Conservation (phyloP, 2,329 filamentous ascomycete genomes). For the Stenocarpella maydis region DNA sequence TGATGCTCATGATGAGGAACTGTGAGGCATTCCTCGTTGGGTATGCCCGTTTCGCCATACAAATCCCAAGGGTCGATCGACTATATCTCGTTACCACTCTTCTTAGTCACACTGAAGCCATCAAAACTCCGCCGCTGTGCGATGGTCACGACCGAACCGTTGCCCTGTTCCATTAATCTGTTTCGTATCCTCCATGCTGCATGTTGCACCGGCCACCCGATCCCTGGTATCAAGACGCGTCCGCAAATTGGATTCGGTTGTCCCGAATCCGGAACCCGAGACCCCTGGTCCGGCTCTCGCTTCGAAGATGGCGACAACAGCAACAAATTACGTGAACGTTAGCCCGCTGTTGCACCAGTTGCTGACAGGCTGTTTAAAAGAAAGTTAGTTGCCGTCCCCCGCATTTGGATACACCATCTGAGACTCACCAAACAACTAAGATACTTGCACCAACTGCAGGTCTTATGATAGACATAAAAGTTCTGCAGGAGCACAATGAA, state of each 20-base stretch:
- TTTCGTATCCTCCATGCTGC: background rate
- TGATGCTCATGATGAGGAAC: background rate
- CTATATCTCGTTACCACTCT: background rate
- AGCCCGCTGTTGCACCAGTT: conserved; percentile 69
- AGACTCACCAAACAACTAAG: conserved; percentile 86
- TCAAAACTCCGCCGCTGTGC: conserved; percentile 40
- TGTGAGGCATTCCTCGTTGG: background rate
- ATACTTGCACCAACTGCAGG: conserved; percentile 94
- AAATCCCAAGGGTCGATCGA: background rate
- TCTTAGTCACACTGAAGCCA: conserved; percentile 6
- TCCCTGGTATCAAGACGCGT: background rate
- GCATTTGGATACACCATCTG: background rate
- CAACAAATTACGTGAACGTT: conserved; percentile 36
- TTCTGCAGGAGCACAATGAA: conserved; percentile 90
- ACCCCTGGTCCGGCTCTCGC: conserved; percentile 36
- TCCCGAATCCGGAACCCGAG: background rate
- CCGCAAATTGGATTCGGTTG: background rate
- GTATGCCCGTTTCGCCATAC: background rate
- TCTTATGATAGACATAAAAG: conserved; percentile 82
- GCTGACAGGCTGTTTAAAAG: conserved; percentile 64
- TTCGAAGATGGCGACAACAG: conserved; percentile 37
- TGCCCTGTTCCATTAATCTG: background rate
- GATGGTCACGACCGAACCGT: conserved; percentile 22
- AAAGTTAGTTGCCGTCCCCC: conserved; percentile 38
- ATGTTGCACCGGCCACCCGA: background rate